A percentile compares a stretch with the other conserved stretches of the same genome.
These are phyloP conservation scores for Thermoascus crustaceus DNA, from an alignment of 2,329 filamentous ascomycete genomes.

Conservation along the genomic window DNA sequence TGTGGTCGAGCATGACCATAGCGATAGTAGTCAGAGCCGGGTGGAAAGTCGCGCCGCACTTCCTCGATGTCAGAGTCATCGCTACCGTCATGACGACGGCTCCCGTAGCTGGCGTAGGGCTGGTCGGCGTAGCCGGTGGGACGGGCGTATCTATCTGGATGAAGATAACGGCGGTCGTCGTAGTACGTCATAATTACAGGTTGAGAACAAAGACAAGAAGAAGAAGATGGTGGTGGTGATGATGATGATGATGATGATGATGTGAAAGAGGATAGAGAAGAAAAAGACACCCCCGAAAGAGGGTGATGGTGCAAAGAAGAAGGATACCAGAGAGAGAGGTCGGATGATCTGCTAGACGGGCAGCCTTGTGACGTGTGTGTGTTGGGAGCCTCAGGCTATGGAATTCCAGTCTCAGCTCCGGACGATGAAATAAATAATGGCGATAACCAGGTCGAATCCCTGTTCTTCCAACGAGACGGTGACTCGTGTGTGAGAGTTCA, in stretches of 20 bases:
- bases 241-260: constrained; percentile 7
- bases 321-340: background rate
- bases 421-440: no score
- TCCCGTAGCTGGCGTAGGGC: constrained; percentile 20
- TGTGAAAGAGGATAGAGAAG: constrained; percentile 5
- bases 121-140: constrained; percentile 19
- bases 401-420: no score
- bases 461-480: no score
- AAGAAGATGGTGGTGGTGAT: constrained; percentile 7
- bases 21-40: constrained; percentile 56
- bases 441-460: no score
- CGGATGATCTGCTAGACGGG: background rate
- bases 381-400: no score
- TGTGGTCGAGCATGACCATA: constrained; percentile 22
- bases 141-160: constrained; percentile 24
- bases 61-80: constrained; percentile 65
- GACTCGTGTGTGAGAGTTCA: no score
- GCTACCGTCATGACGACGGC: constrained; percentile 52
- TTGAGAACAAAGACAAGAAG: constrained; percentile 4
- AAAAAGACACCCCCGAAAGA: constrained; percentile 5
- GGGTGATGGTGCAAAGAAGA: constrained; percentile 1
- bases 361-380: no score
- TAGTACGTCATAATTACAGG: constrained; percentile 28
- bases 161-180: constrained; percentile 23
- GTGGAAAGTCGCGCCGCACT: constrained; percentile 74